A percentile compares a stretch with the other conserved stretches of the same genome.
Evolutionary conservation across 805 yeast genomes (phyloP).

Genomic region (Myxozyma neglecta): DNA sequence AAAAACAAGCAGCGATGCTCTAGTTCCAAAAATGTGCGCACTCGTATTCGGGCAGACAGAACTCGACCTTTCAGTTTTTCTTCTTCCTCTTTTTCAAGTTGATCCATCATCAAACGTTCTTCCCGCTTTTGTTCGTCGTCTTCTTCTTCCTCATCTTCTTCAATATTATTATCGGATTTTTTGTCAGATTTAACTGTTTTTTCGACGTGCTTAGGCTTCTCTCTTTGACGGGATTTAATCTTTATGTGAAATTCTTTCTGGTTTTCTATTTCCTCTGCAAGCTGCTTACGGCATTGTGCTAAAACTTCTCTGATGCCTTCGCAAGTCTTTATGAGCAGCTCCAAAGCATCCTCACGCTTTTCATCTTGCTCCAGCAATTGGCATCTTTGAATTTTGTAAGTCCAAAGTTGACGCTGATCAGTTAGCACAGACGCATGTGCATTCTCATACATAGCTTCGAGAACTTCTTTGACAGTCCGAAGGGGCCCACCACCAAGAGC

Average conservation of each 20-base stretch:
- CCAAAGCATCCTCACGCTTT: constrained; percentile 53
- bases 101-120: constrained; percentile 18
- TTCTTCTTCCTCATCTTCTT: constrained; percentile 1
- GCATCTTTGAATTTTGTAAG: constrained; percentile 58
- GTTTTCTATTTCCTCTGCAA: constrained; percentile 29
- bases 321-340: constrained; percentile 47
- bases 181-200: background rate
- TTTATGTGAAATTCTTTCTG: constrained; percentile 23
- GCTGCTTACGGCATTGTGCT: constrained; percentile 29
- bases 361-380: constrained; percentile 58
- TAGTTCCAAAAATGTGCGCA: constrained; percentile 56
- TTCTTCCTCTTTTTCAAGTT: constrained; percentile 27
- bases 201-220: too few species aligned
- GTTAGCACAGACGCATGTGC: constrained; percentile 53
- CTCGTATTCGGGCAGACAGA: constrained; percentile 33
- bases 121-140: constrained; percentile 26
- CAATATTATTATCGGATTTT: background rate
- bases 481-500: constrained; percentile 40
- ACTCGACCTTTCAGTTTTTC: constrained; percentile 19
- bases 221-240: background rate
- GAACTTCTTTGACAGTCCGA: constrained; percentile 65
- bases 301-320: constrained; percentile 38
- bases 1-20: constrained; percentile 78
- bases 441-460: constrained; percentile 60
- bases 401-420: constrained; percentile 51